A percentile compares a stretch with the other conserved stretches of the same genome.
phyloP scores from a whole-genome alignment of 2,329 filamentous ascomycete species.

The Nothomitra cinnamomea region DNA sequence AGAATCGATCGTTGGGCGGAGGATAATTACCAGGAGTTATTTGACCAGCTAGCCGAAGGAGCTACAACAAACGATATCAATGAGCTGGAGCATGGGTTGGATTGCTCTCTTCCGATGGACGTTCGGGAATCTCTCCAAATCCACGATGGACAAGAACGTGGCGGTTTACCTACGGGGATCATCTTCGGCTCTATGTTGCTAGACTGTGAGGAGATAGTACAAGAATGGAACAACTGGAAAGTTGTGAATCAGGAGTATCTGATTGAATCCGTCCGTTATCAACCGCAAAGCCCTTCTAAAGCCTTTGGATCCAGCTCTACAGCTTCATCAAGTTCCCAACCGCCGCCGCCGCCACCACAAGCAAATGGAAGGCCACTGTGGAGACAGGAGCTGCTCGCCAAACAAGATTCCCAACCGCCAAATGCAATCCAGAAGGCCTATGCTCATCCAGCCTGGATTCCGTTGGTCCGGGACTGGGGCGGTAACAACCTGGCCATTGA shows the following conservation, averaged over 20 bases:
- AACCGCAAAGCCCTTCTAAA: constrained; percentile 52
- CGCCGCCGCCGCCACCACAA: constrained; percentile 36
- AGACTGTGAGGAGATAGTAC: constrained; percentile 94
- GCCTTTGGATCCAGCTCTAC: constrained; percentile 48
- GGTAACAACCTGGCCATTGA: constrained; percentile 95
- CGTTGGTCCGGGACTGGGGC: constrained; percentile 91
- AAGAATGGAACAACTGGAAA: constrained; percentile 96
- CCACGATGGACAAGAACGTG: constrained; percentile 95
- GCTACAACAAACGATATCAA: constrained; percentile 91
- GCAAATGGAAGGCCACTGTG: constrained; percentile 65
- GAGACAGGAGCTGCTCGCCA: constrained; percentile 68
- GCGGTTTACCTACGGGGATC: constrained; percentile 77
- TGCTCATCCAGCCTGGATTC: constrained; percentile 88
- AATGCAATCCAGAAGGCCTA: constrained; percentile 84
- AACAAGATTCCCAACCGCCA: constrained; percentile 76
- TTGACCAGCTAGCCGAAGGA: constrained; percentile 81
- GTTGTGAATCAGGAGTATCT: constrained; percentile 84
- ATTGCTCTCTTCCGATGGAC: constrained; percentile 85
- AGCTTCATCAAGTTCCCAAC: constrained; percentile 46
- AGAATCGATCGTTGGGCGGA: constrained; percentile 91
- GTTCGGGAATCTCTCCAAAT: constrained; percentile 78
- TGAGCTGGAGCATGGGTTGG: constrained; percentile 87
- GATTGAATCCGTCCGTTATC: constrained; percentile 35
- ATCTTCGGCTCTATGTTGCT: constrained; percentile 90
- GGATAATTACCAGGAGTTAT: constrained; percentile 87